Evolutionary conservation across 306 rosid genomes (phyloP).

Genomic region (Vicia faba): DNA sequence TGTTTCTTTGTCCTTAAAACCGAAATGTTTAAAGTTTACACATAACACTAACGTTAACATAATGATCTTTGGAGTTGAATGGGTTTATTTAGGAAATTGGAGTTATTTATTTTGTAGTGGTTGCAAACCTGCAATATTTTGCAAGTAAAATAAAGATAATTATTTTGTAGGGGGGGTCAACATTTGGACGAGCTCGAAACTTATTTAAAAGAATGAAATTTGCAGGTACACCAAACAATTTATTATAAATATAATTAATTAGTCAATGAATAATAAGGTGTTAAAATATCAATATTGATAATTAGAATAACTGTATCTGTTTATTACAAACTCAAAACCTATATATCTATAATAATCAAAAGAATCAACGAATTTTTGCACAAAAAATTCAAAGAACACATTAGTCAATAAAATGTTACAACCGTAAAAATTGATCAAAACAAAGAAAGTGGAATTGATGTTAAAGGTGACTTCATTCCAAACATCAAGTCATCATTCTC

Average conservation of each 20-base stretch:
- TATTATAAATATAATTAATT: neutral
- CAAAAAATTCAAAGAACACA: constrained; percentile 35
- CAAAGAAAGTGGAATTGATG: constrained; percentile 11
- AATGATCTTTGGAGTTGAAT: no score
- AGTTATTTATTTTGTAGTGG: no score
- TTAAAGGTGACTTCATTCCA: constrained; percentile 42
- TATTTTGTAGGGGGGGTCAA: no score
- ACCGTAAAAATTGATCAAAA: constrained; percentile 9
- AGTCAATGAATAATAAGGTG: neutral
- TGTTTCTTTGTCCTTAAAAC: no score
- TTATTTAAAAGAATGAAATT: neutral
- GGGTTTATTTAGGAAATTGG: no score
- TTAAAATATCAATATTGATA: neutral
- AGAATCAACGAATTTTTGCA: constrained; percentile 27
- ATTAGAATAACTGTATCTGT: neutral
- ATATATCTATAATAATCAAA: neutral
- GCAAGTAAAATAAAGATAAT: no score
- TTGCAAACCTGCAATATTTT: no score
- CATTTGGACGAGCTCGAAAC: neutral
- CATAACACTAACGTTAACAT: no score
- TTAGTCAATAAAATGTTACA: neutral
- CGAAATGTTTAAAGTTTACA: no score
- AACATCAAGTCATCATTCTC: constrained; percentile 70
- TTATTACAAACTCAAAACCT: neutral
- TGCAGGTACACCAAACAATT: neutral